Evolutionary conservation across 768 basidiomycete species (phyloP).

Genomic region (Fomitopsis pulvina): DNA sequence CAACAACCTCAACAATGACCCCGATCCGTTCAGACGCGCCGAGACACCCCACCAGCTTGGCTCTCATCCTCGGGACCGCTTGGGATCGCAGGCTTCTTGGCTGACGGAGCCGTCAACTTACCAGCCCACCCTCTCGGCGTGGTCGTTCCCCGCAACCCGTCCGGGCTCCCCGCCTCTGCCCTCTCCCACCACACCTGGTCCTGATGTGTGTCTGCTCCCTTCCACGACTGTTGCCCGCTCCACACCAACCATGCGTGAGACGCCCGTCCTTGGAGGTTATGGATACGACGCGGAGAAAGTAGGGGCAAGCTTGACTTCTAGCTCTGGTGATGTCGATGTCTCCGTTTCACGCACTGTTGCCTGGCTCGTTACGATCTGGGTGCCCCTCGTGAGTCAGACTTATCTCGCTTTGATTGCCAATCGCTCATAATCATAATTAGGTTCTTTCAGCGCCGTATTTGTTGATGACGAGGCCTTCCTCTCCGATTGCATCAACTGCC

Average conservation of each 20-base stretch:
- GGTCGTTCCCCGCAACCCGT: constrained; percentile 59
- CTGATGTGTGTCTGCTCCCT: constrained; percentile 36
- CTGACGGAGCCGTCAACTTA: constrained; percentile 57
- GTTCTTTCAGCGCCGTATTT: constrained; percentile 60
- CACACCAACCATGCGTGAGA: constrained; percentile 46
- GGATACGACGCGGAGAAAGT: constrained; percentile 52
- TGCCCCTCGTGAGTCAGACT: constrained; percentile 51
- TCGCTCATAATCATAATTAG: constrained; percentile 26
- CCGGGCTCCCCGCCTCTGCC: constrained; percentile 24
- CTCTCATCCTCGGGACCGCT: constrained; percentile 30
- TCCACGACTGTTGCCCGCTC: constrained; percentile 36
- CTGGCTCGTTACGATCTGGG: constrained; percentile 65
- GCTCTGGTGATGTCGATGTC: constrained; percentile 47
- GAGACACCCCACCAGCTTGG: constrained; percentile 30
- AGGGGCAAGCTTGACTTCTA: constrained; percentile 36
- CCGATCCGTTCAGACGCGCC: constrained; percentile 57
- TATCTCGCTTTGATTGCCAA: background rate
- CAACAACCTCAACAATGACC: constrained; percentile 33
- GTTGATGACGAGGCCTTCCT: constrained; percentile 31
- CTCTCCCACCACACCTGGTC: constrained; percentile 31
- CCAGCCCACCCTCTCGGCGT: constrained; percentile 51
- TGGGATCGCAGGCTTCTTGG: constrained; percentile 68
- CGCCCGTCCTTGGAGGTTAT: constrained; percentile 64
- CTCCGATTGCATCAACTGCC: constrained; percentile 31
- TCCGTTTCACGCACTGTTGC: constrained; percentile 47